Base-by-base conservation (phyloP, 441 rosid genomes). In the Hura crepitans region DNA sequence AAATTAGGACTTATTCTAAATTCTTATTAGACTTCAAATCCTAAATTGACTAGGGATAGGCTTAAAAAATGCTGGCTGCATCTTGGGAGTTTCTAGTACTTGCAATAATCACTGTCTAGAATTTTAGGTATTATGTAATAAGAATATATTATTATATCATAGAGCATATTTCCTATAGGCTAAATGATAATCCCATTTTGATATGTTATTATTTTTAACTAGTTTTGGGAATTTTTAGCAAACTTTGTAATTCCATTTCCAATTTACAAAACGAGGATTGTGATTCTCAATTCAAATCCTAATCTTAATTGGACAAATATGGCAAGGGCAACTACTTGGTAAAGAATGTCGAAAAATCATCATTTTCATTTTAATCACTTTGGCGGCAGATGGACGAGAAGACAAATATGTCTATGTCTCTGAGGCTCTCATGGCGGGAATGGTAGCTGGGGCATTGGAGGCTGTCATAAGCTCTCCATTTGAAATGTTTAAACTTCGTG, bases 341-440 rank as follows among this genome's bases (percentile, higher is more conserved):
- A 37, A 6, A 62, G 33, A 62, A 43, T 62, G 66, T 27, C 23
- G 66, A 22, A 22, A 50, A 62, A 31, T 62, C 37, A 56, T 69
- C 23, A 27, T 23, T 0, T 69, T 31, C 51, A 28, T 76, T 56
- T 56, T 53, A 69, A 58, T 66, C 67, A 28, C 22, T 72, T 68
- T 77, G 69, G 18, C 66, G 53, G 72, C 88, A 92, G 97, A 90
- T 83, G 97, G 99, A 54, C 81, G 97, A 63, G 87, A 85, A 70
- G 92, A 86, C 80, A 85, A 72, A 72, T 73, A 79, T 72, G 90
- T 94, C 65, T 50, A 84, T 82, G 76, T 83, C 70, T 76, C 82
- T 23, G 99, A 92, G 80, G 96, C 97, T 68, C 80, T 86, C 30
- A 71, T 89, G 74, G 96, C 94, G 5, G 97, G 99, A 35, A 74